Evolutionary conservation across 306 rosid species (phyloP).

Genomic region (Abrus pulchellus): DNA sequence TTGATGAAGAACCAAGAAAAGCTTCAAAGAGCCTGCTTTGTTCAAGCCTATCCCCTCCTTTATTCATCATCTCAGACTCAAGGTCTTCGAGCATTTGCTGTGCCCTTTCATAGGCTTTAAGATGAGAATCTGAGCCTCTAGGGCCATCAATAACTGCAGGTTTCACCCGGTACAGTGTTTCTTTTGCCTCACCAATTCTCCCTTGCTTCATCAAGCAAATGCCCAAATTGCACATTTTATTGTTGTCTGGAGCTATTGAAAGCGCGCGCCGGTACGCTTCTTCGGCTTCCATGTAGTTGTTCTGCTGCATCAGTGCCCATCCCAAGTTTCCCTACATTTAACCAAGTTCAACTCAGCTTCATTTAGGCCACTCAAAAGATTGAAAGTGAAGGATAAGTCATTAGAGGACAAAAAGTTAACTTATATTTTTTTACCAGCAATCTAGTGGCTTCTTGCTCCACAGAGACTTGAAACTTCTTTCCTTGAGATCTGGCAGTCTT

Average conservation of each 20-base stretch:
- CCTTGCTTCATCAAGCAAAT: conserved; percentile 99
- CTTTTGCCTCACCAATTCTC: conserved; percentile 87
- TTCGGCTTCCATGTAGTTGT: conserved; percentile 92
- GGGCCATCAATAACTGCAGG: conserved; percentile 93
- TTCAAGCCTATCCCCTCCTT: conserved; percentile 81
- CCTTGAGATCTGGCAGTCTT: conserved; percentile 99
- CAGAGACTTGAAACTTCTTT: conserved; percentile 97
- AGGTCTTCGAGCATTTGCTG: conserved; percentile 98
- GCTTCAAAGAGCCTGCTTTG: conserved; percentile 92
- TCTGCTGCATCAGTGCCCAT: conserved; percentile 98
- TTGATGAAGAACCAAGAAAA: conserved; percentile 92
- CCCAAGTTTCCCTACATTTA: conserved; percentile 85
- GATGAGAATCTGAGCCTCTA: conserved; percentile 98
- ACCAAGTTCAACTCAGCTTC: conserved; percentile 23
- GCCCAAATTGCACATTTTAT: conserved; percentile 98
- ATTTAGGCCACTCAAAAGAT: not conserved
- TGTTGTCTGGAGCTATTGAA: conserved; percentile 83
- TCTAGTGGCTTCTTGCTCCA: conserved; percentile 98
- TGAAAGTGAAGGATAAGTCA: not conserved
- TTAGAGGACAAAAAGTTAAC: too few species aligned
- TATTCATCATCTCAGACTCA: conserved; percentile 84
- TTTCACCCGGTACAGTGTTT: conserved; percentile 76
- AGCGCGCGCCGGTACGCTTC: conserved; percentile 93
- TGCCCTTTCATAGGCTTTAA: conserved; percentile 98
- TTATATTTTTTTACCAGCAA: conserved; percentile 62